Evolutionary conservation across 345 rosid genomes (phyloP).

Genomic region (Populus tremula): DNA sequence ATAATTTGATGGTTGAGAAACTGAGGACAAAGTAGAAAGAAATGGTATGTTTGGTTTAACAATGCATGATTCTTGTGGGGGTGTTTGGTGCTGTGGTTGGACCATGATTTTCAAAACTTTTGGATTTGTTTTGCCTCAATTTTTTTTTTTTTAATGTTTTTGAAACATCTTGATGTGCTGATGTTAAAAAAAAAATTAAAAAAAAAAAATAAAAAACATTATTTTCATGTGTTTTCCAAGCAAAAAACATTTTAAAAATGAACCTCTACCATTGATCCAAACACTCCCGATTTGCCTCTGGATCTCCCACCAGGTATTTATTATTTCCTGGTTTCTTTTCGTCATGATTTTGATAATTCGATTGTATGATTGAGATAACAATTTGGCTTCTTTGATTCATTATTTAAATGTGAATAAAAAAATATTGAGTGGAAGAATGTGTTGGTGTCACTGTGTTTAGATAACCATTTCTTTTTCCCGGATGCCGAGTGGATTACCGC

Average conservation of each 20-base stretch:
- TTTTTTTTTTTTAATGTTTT: no score
- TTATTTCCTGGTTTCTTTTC: slow-evolving; percentile 1
- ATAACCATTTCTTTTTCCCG: background rate
- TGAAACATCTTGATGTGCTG: no score
- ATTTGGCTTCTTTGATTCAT: slow-evolving; percentile 14
- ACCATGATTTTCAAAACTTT: no score
- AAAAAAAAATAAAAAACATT: no score
- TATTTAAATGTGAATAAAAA: slow-evolving; percentile 25
- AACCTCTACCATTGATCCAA: no score
- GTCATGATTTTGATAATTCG: slow-evolving; percentile 9
- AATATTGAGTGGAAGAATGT: background rate
- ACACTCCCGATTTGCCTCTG: slow-evolving; percentile 2
- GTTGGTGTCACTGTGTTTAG: background rate
- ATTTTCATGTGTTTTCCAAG: no score
- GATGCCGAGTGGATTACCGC: background rate
- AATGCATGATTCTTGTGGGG: background rate
- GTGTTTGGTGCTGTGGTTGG: no score
- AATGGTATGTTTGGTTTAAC: slow-evolving; percentile 16
- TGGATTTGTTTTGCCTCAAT: no score
- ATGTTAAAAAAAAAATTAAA: no score
- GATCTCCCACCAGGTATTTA: slow-evolving; percentile 23
- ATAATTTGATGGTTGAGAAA: slow-evolving; percentile 19
- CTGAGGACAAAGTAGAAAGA: background rate
- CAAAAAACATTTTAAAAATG: no score
- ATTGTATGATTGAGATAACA: slow-evolving; percentile 19